Conservation (phyloP, 1,284 basidiomycete species). For the Pascua sp. region DNA sequence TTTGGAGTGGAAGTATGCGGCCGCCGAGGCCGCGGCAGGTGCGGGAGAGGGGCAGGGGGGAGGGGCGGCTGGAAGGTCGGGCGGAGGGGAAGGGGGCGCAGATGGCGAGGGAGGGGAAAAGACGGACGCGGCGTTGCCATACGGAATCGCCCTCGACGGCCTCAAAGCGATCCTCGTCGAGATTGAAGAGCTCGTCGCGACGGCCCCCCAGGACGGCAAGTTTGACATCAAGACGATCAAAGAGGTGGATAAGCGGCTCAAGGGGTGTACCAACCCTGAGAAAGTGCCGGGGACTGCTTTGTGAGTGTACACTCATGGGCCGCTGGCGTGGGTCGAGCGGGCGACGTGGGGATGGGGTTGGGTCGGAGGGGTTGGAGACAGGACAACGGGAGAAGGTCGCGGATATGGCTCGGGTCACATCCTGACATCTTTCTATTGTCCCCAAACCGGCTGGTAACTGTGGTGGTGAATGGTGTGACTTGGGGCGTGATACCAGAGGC, state of each 20-base stretch:
- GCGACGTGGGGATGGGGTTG: no score
- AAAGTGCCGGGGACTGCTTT: conserved; percentile 82
- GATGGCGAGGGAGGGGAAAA: no score
- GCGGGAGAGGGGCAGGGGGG: conserved; percentile 51
- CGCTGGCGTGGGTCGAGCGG: no score
- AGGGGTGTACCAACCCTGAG: conserved; percentile 86
- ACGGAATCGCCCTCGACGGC: conserved; percentile 32
- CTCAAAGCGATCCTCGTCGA: conserved; percentile 54
- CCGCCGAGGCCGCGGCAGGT: conserved; percentile 43
- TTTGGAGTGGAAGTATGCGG: conserved; percentile 56
- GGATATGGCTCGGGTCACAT: no score
- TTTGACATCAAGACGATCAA: conserved; percentile 78
- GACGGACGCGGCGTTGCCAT: conserved; percentile 16
- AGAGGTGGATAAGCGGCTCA: conserved; percentile 77
- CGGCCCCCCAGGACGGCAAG: conserved; percentile 55
- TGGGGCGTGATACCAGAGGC: neutral
- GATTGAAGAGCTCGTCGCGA: conserved; percentile 59
- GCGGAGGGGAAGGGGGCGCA: no score
- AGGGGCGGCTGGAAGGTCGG: conserved; percentile 5
- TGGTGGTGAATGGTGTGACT: no score
- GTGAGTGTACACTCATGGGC: conserved; percentile 44
- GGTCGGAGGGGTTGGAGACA: no score
- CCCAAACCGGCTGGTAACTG: no score
- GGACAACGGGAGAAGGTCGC: neutral
- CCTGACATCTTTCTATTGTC: no score